Percentiles rank a stretch among this genome's conserved stretches.
Conservation (phyloP, 1,284 basidiomycete species). For the Ceratobasidium sp. region DNA sequence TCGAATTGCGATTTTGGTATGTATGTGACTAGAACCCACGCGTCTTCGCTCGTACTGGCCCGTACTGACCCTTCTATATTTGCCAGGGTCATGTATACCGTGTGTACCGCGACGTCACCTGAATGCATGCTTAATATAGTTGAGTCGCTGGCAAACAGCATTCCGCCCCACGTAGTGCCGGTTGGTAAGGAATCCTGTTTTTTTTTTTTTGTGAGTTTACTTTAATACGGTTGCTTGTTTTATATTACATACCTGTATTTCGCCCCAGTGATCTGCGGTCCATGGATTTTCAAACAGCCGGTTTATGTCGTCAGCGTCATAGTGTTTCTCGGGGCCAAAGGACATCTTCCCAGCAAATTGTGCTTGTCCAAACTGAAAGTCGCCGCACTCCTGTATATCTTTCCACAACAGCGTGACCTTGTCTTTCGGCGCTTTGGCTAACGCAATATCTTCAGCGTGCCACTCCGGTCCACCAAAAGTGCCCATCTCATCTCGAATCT, state of each 20-base stretch:
- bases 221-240: background rate
- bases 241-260: conserved; percentile 6
- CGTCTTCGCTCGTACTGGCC: background rate
- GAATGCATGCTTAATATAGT: background rate
- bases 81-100: conserved; percentile 1
- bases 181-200: background rate
- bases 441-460: background rate
- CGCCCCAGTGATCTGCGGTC: background rate
- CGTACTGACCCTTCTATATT: background rate
- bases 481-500: background rate
- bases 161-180: background rate
- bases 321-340: background rate
- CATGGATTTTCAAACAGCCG: background rate
- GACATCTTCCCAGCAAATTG: conserved; percentile 7
- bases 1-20: conserved; percentile 16
- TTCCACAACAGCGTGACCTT: background rate
- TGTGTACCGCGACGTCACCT: background rate
- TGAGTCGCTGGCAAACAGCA: background rate
- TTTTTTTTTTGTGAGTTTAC: background rate
- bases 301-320: background rate
- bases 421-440: background rate
- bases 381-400: background rate
- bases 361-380: background rate
- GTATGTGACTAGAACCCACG: conserved; percentile 8
- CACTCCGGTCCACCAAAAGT: conserved; percentile 10